These are phyloP conservation scores for Haematococcus sp. DNA, from an alignment of 139 green algal species.

Conservation along the genomic window DNA sequence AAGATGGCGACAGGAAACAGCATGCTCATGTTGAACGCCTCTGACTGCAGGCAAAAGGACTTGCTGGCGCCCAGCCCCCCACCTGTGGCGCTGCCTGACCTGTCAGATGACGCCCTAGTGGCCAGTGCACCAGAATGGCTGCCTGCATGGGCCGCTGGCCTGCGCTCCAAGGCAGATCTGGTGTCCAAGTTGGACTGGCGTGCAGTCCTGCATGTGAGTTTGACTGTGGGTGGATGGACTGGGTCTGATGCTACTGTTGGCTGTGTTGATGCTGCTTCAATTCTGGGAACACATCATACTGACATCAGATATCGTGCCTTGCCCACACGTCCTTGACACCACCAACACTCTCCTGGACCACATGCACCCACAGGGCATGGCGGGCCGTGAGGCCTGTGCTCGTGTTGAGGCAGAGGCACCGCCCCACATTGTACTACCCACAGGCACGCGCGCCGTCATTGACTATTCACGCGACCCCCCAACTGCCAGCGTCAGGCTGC, in stretches of 20 bases:
- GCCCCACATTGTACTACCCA: slow-evolving; percentile 26
- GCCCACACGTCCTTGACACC: no score
- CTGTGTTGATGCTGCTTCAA: not conserved
- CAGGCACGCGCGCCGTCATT: not conserved
- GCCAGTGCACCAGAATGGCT: slow-evolving; percentile 34
- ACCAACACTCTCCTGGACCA: no score
- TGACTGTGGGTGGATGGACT: not conserved
- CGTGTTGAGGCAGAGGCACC: slow-evolving; percentile 42
- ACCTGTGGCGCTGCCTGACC: slow-evolving; percentile 36
- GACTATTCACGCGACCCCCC: not conserved
- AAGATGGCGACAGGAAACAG: no score
- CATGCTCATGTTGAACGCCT: no score
- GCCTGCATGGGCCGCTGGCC: slow-evolving; percentile 29
- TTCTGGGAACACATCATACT: no score
- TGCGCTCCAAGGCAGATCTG: slow-evolving; percentile 30
- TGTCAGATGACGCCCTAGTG: slow-evolving; percentile 42
- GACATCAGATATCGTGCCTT: no score
- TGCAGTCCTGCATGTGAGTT: not conserved
- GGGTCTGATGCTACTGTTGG: not conserved
- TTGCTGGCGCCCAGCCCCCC: not conserved
- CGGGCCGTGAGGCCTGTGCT: not conserved
- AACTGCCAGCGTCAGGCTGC: not conserved
- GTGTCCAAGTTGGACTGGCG: slow-evolving; percentile 18
- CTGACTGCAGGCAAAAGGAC: not conserved
- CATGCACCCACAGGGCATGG: no score